Evolutionary conservation across 1,284 basidiomycete genomes (phyloP).

Genomic region (Apiotrichum gracile): DNA sequence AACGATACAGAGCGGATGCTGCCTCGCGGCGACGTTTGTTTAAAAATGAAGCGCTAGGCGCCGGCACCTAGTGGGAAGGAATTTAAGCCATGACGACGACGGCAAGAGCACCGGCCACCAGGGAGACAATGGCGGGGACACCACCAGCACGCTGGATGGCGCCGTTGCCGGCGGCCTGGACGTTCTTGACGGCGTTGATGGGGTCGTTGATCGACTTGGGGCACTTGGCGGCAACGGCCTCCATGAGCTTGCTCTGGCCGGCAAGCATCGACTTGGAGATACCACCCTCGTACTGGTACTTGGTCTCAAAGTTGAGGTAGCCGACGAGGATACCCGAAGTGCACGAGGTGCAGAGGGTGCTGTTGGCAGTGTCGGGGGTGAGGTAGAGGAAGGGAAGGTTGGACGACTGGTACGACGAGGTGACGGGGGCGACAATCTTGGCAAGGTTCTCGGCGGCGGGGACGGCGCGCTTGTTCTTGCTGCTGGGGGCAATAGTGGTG

Average conservation of each 20-base stretch:
- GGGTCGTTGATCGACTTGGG: conserved; percentile 44
- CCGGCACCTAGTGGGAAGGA: neutral
- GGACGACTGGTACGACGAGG: conserved; percentile 57
- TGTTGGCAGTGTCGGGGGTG: conserved; percentile 51
- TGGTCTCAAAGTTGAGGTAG: conserved; percentile 70
- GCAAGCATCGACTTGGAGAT: conserved; percentile 61
- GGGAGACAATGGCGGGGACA: conserved; percentile 17
- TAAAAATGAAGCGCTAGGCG: neutral
- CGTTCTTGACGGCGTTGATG: conserved; percentile 37
- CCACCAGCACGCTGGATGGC: conserved; percentile 22
- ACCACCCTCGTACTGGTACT: conserved; percentile 62
- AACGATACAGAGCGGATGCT: conserved; percentile 3
- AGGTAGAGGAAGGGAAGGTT: conserved; percentile 78
- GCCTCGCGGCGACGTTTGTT: neutral
- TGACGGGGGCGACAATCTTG: conserved; percentile 57
- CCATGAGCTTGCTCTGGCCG: conserved; percentile 63
- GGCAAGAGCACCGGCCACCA: conserved; percentile 26
- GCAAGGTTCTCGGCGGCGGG: conserved; percentile 19
- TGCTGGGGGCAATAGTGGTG: conserved; percentile 43
- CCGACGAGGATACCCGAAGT: conserved; percentile 64
- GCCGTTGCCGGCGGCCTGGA: conserved; percentile 18
- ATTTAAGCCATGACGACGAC: conserved; percentile 16
- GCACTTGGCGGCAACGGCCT: conserved; percentile 53
- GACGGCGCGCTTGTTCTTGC: conserved; percentile 24
- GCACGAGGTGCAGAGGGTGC: conserved; percentile 70